Evolutionary conservation across 1,284 basidiomycete genomes (phyloP).

Genomic region (Ceratobasidium sp.): DNA sequence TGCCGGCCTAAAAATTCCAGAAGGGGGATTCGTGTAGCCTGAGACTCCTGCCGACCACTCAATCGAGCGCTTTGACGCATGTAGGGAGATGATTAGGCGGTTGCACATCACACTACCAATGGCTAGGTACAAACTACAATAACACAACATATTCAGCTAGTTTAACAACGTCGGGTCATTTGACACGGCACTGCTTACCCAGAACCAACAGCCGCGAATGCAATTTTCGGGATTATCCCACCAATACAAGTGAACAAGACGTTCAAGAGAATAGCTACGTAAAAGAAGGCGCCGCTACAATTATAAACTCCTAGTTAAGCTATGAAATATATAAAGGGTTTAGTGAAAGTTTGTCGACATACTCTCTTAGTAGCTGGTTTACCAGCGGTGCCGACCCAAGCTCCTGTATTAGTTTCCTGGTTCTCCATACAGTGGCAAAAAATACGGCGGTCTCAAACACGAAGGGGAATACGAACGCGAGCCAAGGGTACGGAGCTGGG

Average conservation of each 20-base stretch:
- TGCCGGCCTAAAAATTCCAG: too few species aligned
- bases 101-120: slow-evolving; percentile 22
- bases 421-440: slow-evolving; percentile 9
- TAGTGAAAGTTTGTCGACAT: too few species aligned
- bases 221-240: neutral
- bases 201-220: slow-evolving; percentile 11
- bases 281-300: neutral
- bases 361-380: neutral
- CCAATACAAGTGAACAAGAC: slow-evolving; percentile 25
- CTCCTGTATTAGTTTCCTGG: neutral
- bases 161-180: neutral
- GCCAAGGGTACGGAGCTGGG: neutral
- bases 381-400: slow-evolving; percentile 17
- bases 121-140: slow-evolving; percentile 5
- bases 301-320: neutral
- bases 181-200: neutral
- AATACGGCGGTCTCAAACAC: slow-evolving; percentile 21
- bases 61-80: neutral
- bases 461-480: slow-evolving; percentile 24
- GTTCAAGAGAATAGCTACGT: neutral
- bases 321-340: neutral
- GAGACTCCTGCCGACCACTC: neutral
- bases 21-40: neutral
- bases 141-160: too few species aligned
- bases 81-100: slow-evolving; percentile 22